Evolutionary conservation across 2,329 filamentous ascomycete species (phyloP), one percentile per base, ranked within the genome.

Genomic region (Aspergillus pseudoviridinutans): DNA sequence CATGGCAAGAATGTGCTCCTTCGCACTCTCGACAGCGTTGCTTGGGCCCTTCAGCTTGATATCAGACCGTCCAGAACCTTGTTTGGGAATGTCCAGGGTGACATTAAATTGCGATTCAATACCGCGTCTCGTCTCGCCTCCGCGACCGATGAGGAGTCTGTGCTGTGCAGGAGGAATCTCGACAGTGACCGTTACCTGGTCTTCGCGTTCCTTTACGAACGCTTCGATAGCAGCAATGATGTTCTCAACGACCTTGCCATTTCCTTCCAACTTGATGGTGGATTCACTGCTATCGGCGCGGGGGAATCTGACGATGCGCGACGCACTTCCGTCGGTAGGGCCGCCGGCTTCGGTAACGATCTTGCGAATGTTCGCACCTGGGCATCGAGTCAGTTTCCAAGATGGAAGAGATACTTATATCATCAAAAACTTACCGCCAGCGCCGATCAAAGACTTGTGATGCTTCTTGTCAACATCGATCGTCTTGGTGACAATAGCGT

Each of bases 381-480:
- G n/a, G 22, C 29, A 32, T 38, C 5, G 14, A 17, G 32, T 38
- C 14, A 38, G 32, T 7, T 38, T 38, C 14, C 5, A 38, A 38
- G 32, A 17, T 38, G 32, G 32, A 38, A 17, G 14, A 38, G 14
- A 38, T 7, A 38, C 14, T 38, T 17, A 38, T 38, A 38, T 17
- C 32, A 44, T 51, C 42, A 28, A 29, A 50, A 67, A 79, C 89
- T 78, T 83, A 92, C 92, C 94, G 71, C 90, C 89, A 64, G 87
- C 81, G 61, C 94, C 94, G 74, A 99, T 99, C 62, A 99, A 81
- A 54, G 88, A 85, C 76, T 75, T 75, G 78, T 99, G 94, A 75
- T 94, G 87, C 80, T 95, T 96, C 79, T 91, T 90, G 66, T 97
- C 92, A n/a, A 99, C 87, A 35, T 95, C 89, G 51, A 99, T 80